Percentiles rank a stretch among this genome's conserved stretches.
Evolutionary conservation across 768 basidiomycete species (phyloP).

Genomic region (Tulasnella calospora): DNA sequence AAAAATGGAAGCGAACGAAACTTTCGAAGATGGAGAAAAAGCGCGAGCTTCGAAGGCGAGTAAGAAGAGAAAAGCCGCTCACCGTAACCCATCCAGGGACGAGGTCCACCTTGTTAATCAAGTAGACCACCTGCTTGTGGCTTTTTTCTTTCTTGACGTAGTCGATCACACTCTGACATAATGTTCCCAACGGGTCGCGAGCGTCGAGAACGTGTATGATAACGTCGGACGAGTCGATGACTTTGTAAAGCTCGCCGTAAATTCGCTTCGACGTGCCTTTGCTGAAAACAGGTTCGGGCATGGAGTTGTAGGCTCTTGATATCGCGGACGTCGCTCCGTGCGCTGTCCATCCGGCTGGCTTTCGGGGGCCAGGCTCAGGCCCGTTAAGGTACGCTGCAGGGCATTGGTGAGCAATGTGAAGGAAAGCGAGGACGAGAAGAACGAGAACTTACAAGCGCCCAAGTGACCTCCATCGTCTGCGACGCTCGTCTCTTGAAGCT

Average conservation of each 20-base stretch:
- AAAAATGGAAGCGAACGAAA: not conserved
- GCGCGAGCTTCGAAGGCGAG: not conserved
- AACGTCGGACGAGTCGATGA: constrained; percentile 97
- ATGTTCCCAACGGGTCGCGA: constrained; percentile 60
- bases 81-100: constrained; percentile 99
- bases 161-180: constrained; percentile 90
- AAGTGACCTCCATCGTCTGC: constrained; percentile 6
- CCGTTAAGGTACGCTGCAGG: constrained; percentile 12
- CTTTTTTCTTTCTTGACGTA: constrained; percentile 93
- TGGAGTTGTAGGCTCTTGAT: not conserved
- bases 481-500: constrained; percentile 9
- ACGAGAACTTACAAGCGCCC: constrained; percentile 6
- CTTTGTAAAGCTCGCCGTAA: constrained; percentile 97
- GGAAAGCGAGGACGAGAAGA: not conserved
- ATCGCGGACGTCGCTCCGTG: constrained; percentile 18
- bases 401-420: not conserved
- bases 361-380: constrained; percentile 10
- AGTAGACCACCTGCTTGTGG: constrained; percentile 93
- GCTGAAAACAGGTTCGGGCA: constrained; percentile 79
- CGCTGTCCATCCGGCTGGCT: constrained; percentile 14
- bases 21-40: not conserved
- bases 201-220: constrained; percentile 94
- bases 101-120: constrained; percentile 97
- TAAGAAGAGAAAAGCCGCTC: constrained; percentile 38
- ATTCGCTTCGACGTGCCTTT: constrained; percentile 95